phyloP scores from a whole-genome alignment of 768 basidiomycete genomes.

The Tulasnella sp. region DNA sequence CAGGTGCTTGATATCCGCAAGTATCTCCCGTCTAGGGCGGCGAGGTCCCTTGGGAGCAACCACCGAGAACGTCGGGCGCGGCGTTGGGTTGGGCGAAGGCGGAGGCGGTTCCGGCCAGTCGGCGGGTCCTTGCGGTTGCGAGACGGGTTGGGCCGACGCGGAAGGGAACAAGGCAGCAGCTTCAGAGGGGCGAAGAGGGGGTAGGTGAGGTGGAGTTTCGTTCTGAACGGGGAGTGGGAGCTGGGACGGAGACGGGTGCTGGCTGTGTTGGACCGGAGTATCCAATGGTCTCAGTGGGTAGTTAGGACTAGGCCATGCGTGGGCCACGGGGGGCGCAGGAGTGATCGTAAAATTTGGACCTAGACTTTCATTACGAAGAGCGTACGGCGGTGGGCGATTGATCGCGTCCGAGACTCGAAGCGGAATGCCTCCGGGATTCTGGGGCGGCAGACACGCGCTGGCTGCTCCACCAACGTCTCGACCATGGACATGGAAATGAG shows the following conservation, averaged over 20 bases:
- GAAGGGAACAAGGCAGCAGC: not conserved
- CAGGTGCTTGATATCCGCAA: slow-evolving; percentile 14
- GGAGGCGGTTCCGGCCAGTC: not conserved
- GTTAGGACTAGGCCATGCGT: not conserved
- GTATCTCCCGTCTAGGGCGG: slow-evolving; percentile 13
- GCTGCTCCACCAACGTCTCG: not conserved
- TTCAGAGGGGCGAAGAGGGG: not conserved
- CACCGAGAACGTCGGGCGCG: not conserved
- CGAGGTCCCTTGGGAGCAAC: not conserved
- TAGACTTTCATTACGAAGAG: not conserved
- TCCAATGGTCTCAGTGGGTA: not conserved
- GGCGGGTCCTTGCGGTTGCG: not conserved
- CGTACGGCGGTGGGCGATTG: not conserved
- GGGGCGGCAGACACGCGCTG: not conserved
- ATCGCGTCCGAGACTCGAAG: not conserved
- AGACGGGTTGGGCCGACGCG: not conserved
- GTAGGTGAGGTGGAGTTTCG: not conserved
- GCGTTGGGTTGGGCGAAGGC: not conserved
- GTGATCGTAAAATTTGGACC: not conserved
- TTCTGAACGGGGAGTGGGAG: not conserved
- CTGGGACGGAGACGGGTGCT: not conserved
- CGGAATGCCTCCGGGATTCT: not conserved
- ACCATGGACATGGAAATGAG: not conserved
- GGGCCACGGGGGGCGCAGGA: not conserved
- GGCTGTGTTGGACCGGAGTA: not conserved